A percentile compares a stretch with the other conserved stretches of the same genome.
Conservation (phyloP, 208 protist genomes). For the Angomonas ambiguus region DNA sequence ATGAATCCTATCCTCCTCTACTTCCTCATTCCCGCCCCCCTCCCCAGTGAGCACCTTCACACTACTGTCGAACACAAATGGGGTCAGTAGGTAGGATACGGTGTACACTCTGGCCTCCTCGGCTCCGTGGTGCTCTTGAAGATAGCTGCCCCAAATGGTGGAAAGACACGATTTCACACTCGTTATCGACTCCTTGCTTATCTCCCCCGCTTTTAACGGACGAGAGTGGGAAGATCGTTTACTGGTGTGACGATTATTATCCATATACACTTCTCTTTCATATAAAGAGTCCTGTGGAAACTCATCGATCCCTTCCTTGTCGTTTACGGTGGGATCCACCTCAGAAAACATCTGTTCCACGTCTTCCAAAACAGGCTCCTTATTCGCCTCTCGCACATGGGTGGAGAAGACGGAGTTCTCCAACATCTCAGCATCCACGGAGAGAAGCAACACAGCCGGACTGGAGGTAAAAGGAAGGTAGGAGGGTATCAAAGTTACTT, state of each 20-base stretch:
- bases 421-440: too few relatives aligned
- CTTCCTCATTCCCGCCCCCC: background rate
- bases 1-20: background rate
- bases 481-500: too few relatives aligned
- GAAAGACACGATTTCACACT: background rate
- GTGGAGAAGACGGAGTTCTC: too few relatives aligned
- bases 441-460: too few relatives aligned
- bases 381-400: too few relatives aligned
- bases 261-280: background rate
- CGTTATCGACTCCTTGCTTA: background rate
- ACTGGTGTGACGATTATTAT: background rate
- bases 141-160: conserved; percentile 2
- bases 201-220: background rate
- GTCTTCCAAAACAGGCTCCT: too few relatives aligned
- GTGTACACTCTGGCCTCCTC: background rate
- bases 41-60: background rate
- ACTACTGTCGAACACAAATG: background rate
- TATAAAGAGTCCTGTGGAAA: background rate
- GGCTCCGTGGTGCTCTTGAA: background rate
- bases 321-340: background rate
- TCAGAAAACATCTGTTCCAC: too few relatives aligned
- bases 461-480: too few relatives aligned
- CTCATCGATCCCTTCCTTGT: background rate
- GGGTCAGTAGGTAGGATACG: background rate
- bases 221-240: too few relatives aligned